These are phyloP conservation scores for Huntiella abstrusa DNA, from an alignment of 2,329 filamentous ascomycete genomes.

Conservation along the genomic window DNA sequence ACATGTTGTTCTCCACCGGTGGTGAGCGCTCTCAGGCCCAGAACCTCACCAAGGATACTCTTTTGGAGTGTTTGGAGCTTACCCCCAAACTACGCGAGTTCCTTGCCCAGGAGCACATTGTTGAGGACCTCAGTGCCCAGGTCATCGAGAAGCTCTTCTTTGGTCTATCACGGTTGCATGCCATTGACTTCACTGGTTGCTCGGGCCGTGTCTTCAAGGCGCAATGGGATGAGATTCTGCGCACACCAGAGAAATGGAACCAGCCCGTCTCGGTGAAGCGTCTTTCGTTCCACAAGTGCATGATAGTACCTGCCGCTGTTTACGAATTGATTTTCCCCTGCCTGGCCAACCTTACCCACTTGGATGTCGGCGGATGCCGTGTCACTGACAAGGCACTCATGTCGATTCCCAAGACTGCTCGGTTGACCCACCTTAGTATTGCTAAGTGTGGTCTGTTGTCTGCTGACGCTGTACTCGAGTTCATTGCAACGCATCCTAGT, in stretches of 20 bases:
- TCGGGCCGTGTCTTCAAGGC: constrained; percentile 48
- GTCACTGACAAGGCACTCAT: constrained; percentile 53
- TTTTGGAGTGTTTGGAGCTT: constrained; percentile 51
- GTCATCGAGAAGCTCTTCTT: constrained; percentile 55
- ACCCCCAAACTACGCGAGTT: constrained; percentile 61
- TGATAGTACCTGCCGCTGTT: constrained; percentile 44
- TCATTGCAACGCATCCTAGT: constrained; percentile 52
- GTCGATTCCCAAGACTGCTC: constrained; percentile 51
- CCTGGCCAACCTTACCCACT: constrained; percentile 50
- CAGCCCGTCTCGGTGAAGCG: constrained; percentile 32
- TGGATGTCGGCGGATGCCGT: constrained; percentile 62
- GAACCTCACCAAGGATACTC: constrained; percentile 56
- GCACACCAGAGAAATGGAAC: constrained; percentile 22
- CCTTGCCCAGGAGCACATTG: constrained; percentile 62
- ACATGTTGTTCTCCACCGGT: constrained; percentile 55
- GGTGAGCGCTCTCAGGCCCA: constrained; percentile 56
- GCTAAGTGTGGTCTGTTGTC: constrained; percentile 55
- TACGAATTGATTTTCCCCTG: constrained; percentile 55
- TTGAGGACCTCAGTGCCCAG: constrained; percentile 50
- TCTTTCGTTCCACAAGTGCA: constrained; percentile 62
- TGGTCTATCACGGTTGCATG: constrained; percentile 42
- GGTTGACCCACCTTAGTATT: constrained; percentile 59
- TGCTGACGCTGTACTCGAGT: constrained; percentile 47
- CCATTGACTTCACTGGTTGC: constrained; percentile 61
- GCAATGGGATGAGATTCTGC: constrained; percentile 39